phyloP scores from a whole-genome alignment of 108 stramenopile genomes.

The Parmales sp. region DNA sequence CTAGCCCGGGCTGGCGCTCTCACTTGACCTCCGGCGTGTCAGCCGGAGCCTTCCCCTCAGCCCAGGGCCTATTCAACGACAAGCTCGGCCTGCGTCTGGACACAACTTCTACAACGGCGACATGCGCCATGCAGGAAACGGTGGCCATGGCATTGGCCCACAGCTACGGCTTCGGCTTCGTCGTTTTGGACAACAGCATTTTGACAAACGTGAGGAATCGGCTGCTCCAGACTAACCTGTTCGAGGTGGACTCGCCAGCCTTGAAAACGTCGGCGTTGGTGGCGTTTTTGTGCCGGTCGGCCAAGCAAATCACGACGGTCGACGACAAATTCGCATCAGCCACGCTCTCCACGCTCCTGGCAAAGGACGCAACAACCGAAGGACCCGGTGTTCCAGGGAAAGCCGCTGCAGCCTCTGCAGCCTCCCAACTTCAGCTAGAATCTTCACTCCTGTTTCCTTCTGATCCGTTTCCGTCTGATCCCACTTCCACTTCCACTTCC shows the following conservation, averaged over 20 bases:
- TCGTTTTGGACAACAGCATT: background rate
- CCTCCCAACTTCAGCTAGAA: background rate
- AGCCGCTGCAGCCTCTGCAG: no score
- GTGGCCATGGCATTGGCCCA: conserved; percentile 37
- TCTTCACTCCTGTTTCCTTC: background rate
- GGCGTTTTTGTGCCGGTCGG: background rate
- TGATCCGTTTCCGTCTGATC: conserved; percentile 35
- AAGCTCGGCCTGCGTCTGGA: background rate
- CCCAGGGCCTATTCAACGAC: conserved; percentile 15
- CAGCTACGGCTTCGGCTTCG: background rate
- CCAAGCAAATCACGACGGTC: background rate
- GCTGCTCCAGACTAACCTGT: background rate
- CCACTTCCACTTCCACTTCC: conserved; percentile 60
- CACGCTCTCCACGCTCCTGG: background rate
- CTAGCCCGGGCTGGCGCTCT: background rate
- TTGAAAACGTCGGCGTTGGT: background rate
- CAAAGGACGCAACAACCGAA: background rate
- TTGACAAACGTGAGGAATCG: background rate
- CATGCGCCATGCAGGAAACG: conserved; percentile 78
- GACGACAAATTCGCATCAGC: background rate
- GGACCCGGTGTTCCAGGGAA: background rate
- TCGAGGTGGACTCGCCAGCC: background rate
- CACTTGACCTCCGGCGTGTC: conserved; percentile 11
- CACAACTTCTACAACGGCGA: conserved; percentile 28
- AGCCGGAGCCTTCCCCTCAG: conserved; percentile 13